Conservation (phyloP, 495 filamentous ascomycete genomes). For the Cladorrhinum samala region DNA sequence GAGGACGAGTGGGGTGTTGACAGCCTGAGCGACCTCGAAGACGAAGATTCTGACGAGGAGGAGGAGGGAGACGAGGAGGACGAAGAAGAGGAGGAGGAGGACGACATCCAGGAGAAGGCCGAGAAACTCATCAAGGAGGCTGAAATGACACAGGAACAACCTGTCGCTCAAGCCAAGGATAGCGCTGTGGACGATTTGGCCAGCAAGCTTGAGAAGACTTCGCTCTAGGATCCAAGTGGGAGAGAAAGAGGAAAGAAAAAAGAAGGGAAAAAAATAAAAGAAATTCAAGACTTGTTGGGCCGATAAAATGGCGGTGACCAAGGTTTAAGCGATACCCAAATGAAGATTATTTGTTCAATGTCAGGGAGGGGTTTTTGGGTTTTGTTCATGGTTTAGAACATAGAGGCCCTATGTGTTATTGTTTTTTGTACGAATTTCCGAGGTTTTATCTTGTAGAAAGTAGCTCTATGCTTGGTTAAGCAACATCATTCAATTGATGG, state of each 20-base stretch:
- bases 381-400: too few species aligned
- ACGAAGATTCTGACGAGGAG: slow-evolving; percentile 66
- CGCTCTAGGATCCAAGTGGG: slow-evolving; percentile 24
- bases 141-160: slow-evolving; percentile 66
- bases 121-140: slow-evolving; percentile 64
- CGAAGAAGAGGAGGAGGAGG: slow-evolving; percentile 55
- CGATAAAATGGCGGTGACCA: too few species aligned
- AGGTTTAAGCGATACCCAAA: too few species aligned
- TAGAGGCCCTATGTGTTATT: too few species aligned
- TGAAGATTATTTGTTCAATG: too few species aligned
- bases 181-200: slow-evolving; percentile 76
- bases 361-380: too few species aligned
- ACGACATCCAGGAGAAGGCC: slow-evolving; percentile 49
- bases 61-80: slow-evolving; percentile 67
- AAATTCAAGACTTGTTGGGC: not conserved
- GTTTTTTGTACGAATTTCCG: too few species aligned
- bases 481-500: too few species aligned
- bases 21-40: slow-evolving; percentile 75
- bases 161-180: slow-evolving; percentile 66
- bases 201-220: slow-evolving; percentile 63
- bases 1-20: slow-evolving; percentile 78
- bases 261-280: too few species aligned
- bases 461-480: too few species aligned
- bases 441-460: too few species aligned
- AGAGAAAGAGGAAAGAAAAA: not conserved